Conservation (phyloP, 208 protist species). For the Acanthamoeba triangularis region DNA sequence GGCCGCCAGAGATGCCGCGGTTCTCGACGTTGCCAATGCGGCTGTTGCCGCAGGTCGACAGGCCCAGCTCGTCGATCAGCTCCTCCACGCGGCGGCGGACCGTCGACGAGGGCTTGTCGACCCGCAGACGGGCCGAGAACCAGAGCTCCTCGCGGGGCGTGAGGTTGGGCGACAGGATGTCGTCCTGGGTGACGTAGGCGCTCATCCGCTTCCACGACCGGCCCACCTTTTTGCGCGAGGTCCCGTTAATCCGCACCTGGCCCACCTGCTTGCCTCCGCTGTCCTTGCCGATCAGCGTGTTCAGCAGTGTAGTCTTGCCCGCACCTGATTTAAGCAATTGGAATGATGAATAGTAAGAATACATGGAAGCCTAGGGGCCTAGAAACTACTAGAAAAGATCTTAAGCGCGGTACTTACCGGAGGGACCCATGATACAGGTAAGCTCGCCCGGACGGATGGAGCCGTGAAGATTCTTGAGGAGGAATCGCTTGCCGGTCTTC, state of each 20-base stretch:
- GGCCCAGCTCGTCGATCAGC: conserved; percentile 55
- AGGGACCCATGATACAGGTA: conserved; percentile 46
- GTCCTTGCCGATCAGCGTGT: neutral
- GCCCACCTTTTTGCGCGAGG: neutral
- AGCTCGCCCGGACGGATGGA: neutral
- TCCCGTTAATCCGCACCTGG: neutral
- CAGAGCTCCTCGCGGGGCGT: neutral
- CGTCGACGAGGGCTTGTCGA: neutral
- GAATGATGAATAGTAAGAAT: no score
- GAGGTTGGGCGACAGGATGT: conserved; percentile 13
- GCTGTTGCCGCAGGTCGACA: conserved; percentile 39
- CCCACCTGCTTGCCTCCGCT: neutral
- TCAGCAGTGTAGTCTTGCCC: conserved; percentile 59
- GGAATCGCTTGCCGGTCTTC: neutral
- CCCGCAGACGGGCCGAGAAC: conserved; percentile 1
- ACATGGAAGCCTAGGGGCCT: no score
- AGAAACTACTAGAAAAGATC: no score
- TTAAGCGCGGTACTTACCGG: no score
- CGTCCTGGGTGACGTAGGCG: conserved; percentile 60
- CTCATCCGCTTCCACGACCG: conserved; percentile 25
- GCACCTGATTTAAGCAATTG: neutral
- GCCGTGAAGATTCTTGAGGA: conserved; percentile 11
- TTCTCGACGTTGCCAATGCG: conserved; percentile 33
- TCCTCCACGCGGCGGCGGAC: conserved; percentile 12
- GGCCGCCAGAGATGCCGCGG: conserved; percentile 78